phyloP scores from a whole-genome alignment of 2,329 filamentous ascomycete genomes.

The Xylaria digitata region DNA sequence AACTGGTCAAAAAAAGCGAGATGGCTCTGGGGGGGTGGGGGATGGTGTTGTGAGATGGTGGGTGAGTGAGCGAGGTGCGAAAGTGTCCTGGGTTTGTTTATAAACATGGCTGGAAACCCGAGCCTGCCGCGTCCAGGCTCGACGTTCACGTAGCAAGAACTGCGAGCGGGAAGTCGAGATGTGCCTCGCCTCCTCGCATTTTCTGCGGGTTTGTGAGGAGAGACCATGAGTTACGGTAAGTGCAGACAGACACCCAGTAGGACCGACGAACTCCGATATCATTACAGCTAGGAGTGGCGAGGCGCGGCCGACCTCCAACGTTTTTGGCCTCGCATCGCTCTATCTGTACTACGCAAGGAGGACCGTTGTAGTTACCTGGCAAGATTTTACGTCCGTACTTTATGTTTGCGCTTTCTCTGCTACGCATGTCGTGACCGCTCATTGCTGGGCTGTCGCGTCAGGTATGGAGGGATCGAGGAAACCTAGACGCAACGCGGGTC shows the following conservation, averaged over 20 bases:
- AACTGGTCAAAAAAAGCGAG: neutral
- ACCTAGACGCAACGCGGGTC: too few species aligned
- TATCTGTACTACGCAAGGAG: too few species aligned
- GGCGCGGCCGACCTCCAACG: neutral
- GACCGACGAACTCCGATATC: neutral
- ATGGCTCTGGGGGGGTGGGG: neutral
- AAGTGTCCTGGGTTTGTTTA: conserved; percentile 13
- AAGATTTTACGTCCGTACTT: neutral
- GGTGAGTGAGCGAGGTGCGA: neutral
- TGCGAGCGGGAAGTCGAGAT: conserved; percentile 3
- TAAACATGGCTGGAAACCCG: conserved; percentile 1
- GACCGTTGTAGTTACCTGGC: neutral
- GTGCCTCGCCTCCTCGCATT: neutral
- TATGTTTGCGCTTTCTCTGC: neutral
- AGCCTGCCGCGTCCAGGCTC: neutral
- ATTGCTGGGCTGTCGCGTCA: too few species aligned
- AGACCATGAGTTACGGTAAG: conserved; percentile 18
- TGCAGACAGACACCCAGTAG: neutral
- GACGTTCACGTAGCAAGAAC: neutral
- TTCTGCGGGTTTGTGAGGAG: neutral
- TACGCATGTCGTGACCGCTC: too few species aligned
- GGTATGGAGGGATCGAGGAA: too few species aligned
- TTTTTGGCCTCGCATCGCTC: neutral
- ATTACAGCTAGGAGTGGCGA: neutral
- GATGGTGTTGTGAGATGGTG: conserved; percentile 3